Percentiles rank a stretch among this genome's conserved stretches.
These are phyloP conservation scores for Ilex aquifolium DNA, from an alignment of 257 asterid genomes.

Conservation along the genomic window DNA sequence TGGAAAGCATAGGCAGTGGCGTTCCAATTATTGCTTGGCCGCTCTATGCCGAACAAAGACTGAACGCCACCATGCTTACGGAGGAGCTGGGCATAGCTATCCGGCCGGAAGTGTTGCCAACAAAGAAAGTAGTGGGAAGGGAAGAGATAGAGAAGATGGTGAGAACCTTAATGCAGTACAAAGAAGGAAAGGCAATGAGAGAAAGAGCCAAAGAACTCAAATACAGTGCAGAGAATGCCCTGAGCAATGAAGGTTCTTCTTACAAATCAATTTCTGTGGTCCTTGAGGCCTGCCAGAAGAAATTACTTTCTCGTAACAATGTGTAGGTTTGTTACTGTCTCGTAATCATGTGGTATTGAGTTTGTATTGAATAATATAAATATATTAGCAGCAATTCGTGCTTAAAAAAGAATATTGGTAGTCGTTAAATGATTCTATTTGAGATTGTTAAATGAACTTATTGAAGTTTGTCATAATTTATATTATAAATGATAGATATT, in stretches of 20 bases:
- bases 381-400: no score
- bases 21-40: slow-evolving; percentile 29
- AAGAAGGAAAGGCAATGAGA: slow-evolving; percentile 9
- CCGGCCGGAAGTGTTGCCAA: slow-evolving; percentile 10
- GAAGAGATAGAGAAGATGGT: slow-evolving; percentile 19
- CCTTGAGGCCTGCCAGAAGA: slow-evolving; percentile 1
- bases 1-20: slow-evolving; percentile 15
- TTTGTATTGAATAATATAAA: no score
- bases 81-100: slow-evolving; percentile 21
- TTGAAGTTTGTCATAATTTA: no score
- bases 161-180: slow-evolving; percentile 13
- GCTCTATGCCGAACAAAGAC: slow-evolving; percentile 14
- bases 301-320: neutral
- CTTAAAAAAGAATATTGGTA: no score
- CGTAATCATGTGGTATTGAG: no score
- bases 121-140: slow-evolving; percentile 14
- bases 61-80: slow-evolving; percentile 13
- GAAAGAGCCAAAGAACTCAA: slow-evolving; percentile 13
- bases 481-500: no score
- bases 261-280: slow-evolving; percentile 1
- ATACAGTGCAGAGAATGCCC: slow-evolving; percentile 2
- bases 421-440: no score
- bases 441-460: no score
- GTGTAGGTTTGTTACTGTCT: no score
- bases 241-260: slow-evolving; percentile 13